Conservation (phyloP, 2,329 filamentous ascomycete genomes). For the Diaporthe nobilis region DNA sequence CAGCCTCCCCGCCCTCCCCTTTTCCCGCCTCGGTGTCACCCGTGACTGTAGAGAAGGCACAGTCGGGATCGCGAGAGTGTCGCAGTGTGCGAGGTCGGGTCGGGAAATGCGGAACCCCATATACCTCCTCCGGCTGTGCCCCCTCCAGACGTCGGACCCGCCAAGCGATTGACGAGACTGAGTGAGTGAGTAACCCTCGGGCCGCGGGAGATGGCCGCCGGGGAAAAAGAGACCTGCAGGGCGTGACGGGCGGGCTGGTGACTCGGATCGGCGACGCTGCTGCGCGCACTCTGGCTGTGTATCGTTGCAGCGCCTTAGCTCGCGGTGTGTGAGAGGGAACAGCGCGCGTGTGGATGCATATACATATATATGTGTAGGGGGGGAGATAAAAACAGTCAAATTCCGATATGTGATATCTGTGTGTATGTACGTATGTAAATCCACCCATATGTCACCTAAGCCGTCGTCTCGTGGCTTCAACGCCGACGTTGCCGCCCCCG, state of each 20-base stretch:
- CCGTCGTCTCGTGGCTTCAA: neutral
- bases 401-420: neutral
- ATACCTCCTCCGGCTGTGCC: neutral
- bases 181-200: neutral
- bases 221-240: neutral
- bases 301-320: constrained; percentile 11
- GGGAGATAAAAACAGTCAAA: neutral
- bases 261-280: constrained; percentile 20
- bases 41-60: too few species aligned
- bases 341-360: neutral
- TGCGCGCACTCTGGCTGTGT: neutral
- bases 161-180: neutral
- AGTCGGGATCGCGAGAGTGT: neutral
- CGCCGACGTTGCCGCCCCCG: neutral
- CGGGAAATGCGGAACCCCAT: neutral
- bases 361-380: neutral
- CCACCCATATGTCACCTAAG: neutral
- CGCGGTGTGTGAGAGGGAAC: neutral
- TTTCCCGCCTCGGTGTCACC: neutral
- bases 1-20: too few species aligned
- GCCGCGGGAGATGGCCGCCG: neutral
- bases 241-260: constrained; percentile 5
- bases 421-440: neutral
- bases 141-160: neutral
- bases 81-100: constrained; percentile 21